These are phyloP conservation scores for Tulasnella sp. DNA, from an alignment of 768 basidiomycete genomes.

Conservation along the genomic window DNA sequence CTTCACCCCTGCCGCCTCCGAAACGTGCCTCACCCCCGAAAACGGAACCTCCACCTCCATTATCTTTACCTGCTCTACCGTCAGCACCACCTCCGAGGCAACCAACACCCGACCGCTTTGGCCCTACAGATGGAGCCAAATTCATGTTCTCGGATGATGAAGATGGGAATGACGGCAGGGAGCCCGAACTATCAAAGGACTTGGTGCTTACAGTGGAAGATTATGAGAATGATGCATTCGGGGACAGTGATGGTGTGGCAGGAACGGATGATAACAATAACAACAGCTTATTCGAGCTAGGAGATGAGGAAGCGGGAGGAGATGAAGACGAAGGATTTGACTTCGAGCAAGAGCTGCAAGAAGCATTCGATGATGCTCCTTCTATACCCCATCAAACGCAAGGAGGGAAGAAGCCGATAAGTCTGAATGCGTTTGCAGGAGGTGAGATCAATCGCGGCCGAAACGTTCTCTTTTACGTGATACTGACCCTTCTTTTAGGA, in stretches of 20 bases:
- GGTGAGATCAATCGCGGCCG: conserved; percentile 24
- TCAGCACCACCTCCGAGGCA: conserved; percentile 22
- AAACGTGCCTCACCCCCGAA: conserved; percentile 22
- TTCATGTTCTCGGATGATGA: conserved; percentile 11
- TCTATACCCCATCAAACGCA: background rate
- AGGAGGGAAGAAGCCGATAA: conserved; percentile 30
- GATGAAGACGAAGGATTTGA: conserved; percentile 18
- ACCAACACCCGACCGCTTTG: conserved; percentile 17
- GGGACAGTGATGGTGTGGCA: background rate
- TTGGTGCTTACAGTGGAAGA: too few species aligned
- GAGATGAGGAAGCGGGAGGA: conserved; percentile 26
- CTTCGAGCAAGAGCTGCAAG: conserved; percentile 30
- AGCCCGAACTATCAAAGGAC: too few species aligned
- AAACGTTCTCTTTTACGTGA: background rate
- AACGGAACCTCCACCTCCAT: conserved; percentile 18
- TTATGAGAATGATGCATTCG: background rate
- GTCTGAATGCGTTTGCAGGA: conserved; percentile 38
- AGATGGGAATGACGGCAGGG: conserved; percentile 23
- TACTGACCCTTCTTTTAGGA: background rate
- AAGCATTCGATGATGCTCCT: conserved; percentile 6
- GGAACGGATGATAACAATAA: conserved; percentile 18
- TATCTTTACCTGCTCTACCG: conserved; percentile 18
- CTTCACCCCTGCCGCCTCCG: conserved; percentile 21
- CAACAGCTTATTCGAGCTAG: too few species aligned
- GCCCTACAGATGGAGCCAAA: background rate